Conservation (phyloP, 2,329 filamentous ascomycete genomes). For the Sclerotinia spermophila region DNA sequence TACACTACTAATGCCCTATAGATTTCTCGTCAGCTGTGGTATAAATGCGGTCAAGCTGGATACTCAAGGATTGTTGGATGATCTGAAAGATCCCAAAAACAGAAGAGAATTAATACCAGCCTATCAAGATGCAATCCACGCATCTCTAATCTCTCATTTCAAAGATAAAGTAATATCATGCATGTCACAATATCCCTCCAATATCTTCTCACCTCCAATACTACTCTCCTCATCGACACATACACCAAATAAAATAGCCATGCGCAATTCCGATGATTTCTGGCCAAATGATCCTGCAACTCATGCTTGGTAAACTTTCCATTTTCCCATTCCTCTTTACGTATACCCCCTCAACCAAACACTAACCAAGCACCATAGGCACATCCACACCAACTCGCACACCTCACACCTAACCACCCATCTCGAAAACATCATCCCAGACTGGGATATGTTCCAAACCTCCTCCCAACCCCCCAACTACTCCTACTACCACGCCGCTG, state of each 20-base stretch:
- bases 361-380: constrained; percentile 5
- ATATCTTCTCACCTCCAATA: constrained; percentile 19
- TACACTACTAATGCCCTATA: background rate
- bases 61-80: constrained; percentile 22
- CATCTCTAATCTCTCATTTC: constrained; percentile 17
- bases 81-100: constrained; percentile 2
- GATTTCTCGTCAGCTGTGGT: constrained; percentile 21
- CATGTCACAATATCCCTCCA: constrained; percentile 22
- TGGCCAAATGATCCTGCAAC: constrained; percentile 21
- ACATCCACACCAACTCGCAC: constrained; percentile 23
- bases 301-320: constrained; percentile 19
- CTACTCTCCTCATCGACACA: constrained; percentile 15
- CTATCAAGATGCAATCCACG: constrained; percentile 21
- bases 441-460: constrained; percentile 25
- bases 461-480: constrained; percentile 6
- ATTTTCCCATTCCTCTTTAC: background rate
- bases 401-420: constrained; percentile 20
- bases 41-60: constrained; percentile 22
- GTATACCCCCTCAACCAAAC: background rate
- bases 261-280: constrained; percentile 25
- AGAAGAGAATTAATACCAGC: constrained; percentile 13
- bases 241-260: background rate
- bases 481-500: constrained; percentile 21
- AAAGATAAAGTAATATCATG: constrained; percentile 23
- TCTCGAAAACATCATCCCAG: constrained; percentile 18